Evolutionary conservation across 768 basidiomycete genomes (phyloP).

Genomic region (Tricholoma furcatifolium): DNA sequence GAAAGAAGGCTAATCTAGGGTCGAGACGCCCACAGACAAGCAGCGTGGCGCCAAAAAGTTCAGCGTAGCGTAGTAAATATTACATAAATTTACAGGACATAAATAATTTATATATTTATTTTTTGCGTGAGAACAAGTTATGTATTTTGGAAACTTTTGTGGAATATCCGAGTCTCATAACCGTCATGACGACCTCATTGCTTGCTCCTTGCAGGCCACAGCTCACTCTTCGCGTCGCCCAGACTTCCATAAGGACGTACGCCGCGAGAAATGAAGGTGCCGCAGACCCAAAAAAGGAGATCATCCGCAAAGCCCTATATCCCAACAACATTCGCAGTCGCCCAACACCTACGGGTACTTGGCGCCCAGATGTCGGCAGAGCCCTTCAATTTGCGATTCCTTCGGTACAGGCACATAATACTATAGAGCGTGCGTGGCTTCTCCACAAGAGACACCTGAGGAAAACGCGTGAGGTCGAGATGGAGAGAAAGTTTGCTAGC

Average conservation of each 20-base stretch:
- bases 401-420: conserved; percentile 86
- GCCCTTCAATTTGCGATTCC: conserved; percentile 85
- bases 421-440: conserved; percentile 88
- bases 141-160: background rate
- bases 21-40: too few relatives aligned
- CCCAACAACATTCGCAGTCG: conserved; percentile 72
- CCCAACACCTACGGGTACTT: conserved; percentile 75
- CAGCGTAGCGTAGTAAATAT: too few relatives aligned
- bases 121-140: conserved; percentile 14
- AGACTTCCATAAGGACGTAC: conserved; percentile 31
- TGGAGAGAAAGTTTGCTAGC: conserved; percentile 73
- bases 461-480: conserved; percentile 63
- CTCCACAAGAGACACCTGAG: conserved; percentile 77
- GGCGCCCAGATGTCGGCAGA: conserved; percentile 77
- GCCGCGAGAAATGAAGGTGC: conserved; percentile 41
- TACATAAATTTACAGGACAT: too few relatives aligned
- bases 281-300: conserved; percentile 64
- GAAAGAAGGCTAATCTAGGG: too few relatives aligned
- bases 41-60: too few relatives aligned
- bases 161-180: background rate
- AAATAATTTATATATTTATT: background rate
- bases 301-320: conserved; percentile 78
- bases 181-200: conserved; percentile 28
- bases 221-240: conserved; percentile 30
- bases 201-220: conserved; percentile 31